Conservation (phyloP, 495 filamentous ascomycete genomes). For the Tuber magnatum region DNA sequence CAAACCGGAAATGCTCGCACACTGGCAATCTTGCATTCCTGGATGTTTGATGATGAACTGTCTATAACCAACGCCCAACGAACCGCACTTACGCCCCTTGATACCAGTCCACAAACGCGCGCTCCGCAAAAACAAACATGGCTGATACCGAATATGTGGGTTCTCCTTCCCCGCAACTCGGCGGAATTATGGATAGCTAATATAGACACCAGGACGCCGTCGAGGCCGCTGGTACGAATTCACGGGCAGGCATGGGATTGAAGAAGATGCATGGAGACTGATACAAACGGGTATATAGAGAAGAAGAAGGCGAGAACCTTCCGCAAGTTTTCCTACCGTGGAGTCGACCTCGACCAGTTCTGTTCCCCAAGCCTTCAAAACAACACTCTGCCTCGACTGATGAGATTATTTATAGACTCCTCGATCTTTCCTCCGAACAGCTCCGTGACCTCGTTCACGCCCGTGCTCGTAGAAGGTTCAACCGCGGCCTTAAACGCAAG, state of each 20-base stretch:
- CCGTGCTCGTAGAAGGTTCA: conserved; percentile 96
- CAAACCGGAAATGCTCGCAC: conserved; percentile 11
- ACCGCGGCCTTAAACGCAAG: conserved; percentile 98
- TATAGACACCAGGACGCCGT: conserved; percentile 34
- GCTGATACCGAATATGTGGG: conserved; percentile 41
- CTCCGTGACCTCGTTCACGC: conserved; percentile 99
- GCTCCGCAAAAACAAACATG: conserved; percentile 29
- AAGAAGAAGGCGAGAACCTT: conserved; percentile 99
- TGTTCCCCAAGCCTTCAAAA: conserved; percentile 29
- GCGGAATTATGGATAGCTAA: conserved; percentile 24
- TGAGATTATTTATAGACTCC: conserved; percentile 57
- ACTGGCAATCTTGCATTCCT: conserved; percentile 14
- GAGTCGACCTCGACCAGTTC: conserved; percentile 93
- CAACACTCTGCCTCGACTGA: conserved; percentile 19
- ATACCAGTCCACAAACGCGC: conserved; percentile 20
- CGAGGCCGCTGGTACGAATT: conserved; percentile 39
- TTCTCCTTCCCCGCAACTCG: conserved; percentile 9
- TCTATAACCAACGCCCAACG: conserved; percentile 21
- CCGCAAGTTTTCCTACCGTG: conserved; percentile 99
- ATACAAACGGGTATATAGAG: conserved; percentile 48
- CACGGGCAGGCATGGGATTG: conserved; percentile 2
- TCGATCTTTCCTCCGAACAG: conserved; percentile 96
- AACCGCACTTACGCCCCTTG: conserved; percentile 14
- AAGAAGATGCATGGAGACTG: neutral
- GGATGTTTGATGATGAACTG: conserved; percentile 20